Base-by-base conservation (phyloP, 768 basidiomycete species). In the Boletus rubroflammeus region DNA sequence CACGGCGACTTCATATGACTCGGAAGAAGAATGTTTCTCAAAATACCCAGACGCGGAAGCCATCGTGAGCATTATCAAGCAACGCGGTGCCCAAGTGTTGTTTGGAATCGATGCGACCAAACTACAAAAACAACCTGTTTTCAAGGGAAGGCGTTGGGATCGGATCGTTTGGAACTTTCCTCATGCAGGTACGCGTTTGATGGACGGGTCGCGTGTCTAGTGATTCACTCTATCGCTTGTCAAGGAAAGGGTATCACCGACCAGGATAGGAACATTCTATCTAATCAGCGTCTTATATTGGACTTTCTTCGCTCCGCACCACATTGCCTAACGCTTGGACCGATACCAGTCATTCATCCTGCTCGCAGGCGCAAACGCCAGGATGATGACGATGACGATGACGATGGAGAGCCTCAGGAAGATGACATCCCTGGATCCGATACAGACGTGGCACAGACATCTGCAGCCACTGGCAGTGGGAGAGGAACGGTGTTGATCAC, bases 151-250 rank as follows among this genome's bases (percentile, higher is more conserved):
- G 57, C 79, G 72, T 51, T 89, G 88, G 81, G 87, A 93, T 70
- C 82, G 81, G 56, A 80, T 98, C 53, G 83, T 91, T 7, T 98
- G 93, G 86, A 97, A 98, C 68, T 98, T 98, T 67, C 96, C 96
- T 54, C 96, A 98, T 74, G 88, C 89, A 63, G 95, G 95, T 91
- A 63, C 59, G 82, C 64, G 13, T 44, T 52, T n/a, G 42, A 5
- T 45, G 14, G 29, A 42, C 17, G 10, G 0, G 41, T 13, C 10
- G 47, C 10, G 26, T 23, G 8, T 23, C 26, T 54, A 32, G 45
- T 21, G 1, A 43, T 44, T 58, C 46, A 50, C 51, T 14, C 25
- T 23, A 21, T 36, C 31, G 35, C 19, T 21, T 36, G 44, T 58
- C 39, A 63, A 91, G 89, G 90, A 25, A 91, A 84, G 66, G 93